These are phyloP conservation scores for Monosporozyma siamensis DNA, from an alignment of 805 yeast genomes.

Conservation along the genomic window DNA sequence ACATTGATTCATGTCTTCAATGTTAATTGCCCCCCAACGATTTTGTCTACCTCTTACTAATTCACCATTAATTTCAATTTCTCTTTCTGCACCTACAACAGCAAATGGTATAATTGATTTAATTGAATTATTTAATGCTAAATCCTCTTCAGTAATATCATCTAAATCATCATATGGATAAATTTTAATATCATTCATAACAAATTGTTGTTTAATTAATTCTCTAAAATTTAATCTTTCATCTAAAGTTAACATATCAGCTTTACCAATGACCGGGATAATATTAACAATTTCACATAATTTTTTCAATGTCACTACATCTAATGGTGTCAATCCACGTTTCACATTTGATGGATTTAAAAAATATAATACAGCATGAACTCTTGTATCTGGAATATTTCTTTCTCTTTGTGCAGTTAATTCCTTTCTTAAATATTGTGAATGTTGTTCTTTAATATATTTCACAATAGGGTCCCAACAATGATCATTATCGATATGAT, in stretches of 20 bases:
- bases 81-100: slow-evolving; percentile 80
- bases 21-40: slow-evolving; percentile 87
- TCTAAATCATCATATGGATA: slow-evolving; percentile 64
- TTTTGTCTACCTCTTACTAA: slow-evolving; percentile 83
- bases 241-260: slow-evolving; percentile 78
- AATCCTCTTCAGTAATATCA: slow-evolving; percentile 61
- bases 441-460: slow-evolving; percentile 91
- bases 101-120: slow-evolving; percentile 85
- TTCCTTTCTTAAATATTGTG: slow-evolving; percentile 83
- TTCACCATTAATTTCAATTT: slow-evolving; percentile 67
- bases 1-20: slow-evolving; percentile 90
- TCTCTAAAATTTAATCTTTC: slow-evolving; percentile 78
- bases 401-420: slow-evolving; percentile 89
- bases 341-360: slow-evolving; percentile 66
- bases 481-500: slow-evolving; percentile 87
- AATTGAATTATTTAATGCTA: slow-evolving; percentile 64
- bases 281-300: slow-evolving; percentile 86
- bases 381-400: slow-evolving; percentile 75
- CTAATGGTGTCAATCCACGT: slow-evolving; percentile 75
- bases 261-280: slow-evolving; percentile 89
- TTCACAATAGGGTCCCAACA: slow-evolving; percentile 96
- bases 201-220: slow-evolving; percentile 66
- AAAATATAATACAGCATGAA: slow-evolving; percentile 87
- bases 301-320: slow-evolving; percentile 71
- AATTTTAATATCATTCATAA: slow-evolving; percentile 59